Base-by-base conservation (phyloP, 768 basidiomycete species). In the Mycena albidolilacea region DNA sequence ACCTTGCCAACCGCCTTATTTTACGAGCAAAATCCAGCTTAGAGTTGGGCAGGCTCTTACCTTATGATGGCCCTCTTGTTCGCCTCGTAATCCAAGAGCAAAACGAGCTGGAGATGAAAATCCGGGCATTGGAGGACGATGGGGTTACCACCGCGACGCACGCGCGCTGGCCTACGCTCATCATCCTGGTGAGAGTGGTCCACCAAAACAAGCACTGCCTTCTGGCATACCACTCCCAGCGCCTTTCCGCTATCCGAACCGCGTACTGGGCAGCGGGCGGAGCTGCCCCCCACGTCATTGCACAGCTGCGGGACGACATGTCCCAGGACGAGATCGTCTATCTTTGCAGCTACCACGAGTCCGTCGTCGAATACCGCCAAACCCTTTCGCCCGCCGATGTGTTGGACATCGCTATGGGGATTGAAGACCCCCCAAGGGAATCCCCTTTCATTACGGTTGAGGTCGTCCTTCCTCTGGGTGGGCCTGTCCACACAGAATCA, bases 61-160 rank as follows among this genome's bases (percentile, higher is more conserved):
- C 67, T 0, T 68, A 68, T n/a, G 38, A 50, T 23, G 44, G 46
- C 8, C 57, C 67, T 39, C 58, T 68, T 15, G 67, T 60, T 17
- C 58, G 37, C 14, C 58, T 10, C 17, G 67, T 61, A n/a, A 50
- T 68, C 1, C 57, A 68, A n/a, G 67, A 68, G 67, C 67, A 68
- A 58, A 3, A 30, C 6, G 57, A 68, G 14, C 35, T 68, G 37
- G 58, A 68, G 2, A 68, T 46, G 14, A 60, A 52, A 46, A 58
- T 67, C 11, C 15, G 7, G 43, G 35, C 14, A 5, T 59, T 67
- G 66, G 30, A 67, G 66, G 17, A 37, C 6, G 44, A 38, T 17
- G 57, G 66, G 7, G 66, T 67, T 5, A 44, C 12, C 12, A 59
- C n/a, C n/a, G 8, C 35, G 37, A 21, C 41, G n/a, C 46, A 64